These are phyloP conservation scores for Claviceps sorghi DNA, from an alignment of 2,329 filamentous ascomycete species.

Conservation along the genomic window DNA sequence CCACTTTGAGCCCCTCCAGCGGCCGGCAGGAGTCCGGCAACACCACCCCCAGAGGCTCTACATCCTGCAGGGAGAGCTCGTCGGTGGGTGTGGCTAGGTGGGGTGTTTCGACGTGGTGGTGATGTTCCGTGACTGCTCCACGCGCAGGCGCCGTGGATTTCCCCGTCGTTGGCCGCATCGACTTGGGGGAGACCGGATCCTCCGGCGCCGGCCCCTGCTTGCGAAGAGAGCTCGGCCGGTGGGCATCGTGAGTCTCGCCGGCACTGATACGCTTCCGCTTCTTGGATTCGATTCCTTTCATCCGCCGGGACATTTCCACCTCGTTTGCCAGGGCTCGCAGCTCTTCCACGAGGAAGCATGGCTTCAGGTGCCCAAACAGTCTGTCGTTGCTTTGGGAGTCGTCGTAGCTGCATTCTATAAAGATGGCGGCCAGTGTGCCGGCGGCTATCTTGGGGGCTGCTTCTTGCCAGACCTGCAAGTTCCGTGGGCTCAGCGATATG, in stretches of 20 bases:
- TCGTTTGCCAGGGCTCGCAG: constrained; percentile 55
- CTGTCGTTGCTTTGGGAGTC: constrained; percentile 62
- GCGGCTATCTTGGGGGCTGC: constrained; percentile 71
- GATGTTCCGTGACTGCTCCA: neutral
- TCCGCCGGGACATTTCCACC: constrained; percentile 40
- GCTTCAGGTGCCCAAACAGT: constrained; percentile 80
- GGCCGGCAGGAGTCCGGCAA: constrained; percentile 23
- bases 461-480: constrained; percentile 70
- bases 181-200: constrained; percentile 38
- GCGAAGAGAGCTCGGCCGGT: constrained; percentile 9
- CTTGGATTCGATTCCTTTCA: constrained; percentile 27
- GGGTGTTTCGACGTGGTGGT: constrained; percentile 19
- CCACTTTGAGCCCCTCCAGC: constrained; percentile 59
- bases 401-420: constrained; percentile 92
- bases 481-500: constrained; percentile 67
- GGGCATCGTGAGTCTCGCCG: constrained; percentile 9
- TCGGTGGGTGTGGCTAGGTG: constrained; percentile 33
- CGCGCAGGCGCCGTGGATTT: constrained; percentile 7
- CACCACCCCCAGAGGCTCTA: constrained; percentile 15
- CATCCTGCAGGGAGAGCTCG: constrained; percentile 28
- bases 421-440: constrained; percentile 62
- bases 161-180: constrained; percentile 17
- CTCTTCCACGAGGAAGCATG: constrained; percentile 68
- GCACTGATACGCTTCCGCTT: constrained; percentile 49
- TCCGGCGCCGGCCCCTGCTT: constrained; percentile 18